Conservation (phyloP, 2,329 filamentous ascomycete species). For the Fusarium oligoseptatum region DNA sequence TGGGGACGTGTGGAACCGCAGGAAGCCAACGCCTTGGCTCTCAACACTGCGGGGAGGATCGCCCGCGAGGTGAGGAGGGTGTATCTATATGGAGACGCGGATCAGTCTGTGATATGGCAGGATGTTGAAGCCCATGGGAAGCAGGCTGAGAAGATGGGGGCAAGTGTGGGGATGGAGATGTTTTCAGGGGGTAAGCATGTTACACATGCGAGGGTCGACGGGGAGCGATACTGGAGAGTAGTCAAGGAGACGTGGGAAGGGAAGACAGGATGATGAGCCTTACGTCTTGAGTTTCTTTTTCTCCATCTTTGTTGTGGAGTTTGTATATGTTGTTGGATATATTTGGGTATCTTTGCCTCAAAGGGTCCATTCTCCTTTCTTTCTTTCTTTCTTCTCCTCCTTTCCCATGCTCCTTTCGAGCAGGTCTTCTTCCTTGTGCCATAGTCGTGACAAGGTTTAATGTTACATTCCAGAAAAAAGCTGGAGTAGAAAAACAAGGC, state of each 20-base stretch:
- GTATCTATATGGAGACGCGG: constrained; percentile 66
- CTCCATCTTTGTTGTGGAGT: neutral
- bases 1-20: constrained; percentile 49
- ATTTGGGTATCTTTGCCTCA: constrained; percentile 9
- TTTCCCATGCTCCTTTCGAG: neutral
- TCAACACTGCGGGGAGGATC: constrained; percentile 53
- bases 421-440: neutral
- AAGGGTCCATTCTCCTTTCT: neutral
- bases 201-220: constrained; percentile 61
- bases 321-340: neutral
- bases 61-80: constrained; percentile 58
- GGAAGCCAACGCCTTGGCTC: constrained; percentile 51
- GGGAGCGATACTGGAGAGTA: constrained; percentile 63
- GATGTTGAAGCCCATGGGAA: constrained; percentile 64
- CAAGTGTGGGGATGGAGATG: constrained; percentile 58
- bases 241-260: constrained; percentile 62
- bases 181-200: constrained; percentile 66
- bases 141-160: constrained; percentile 56
- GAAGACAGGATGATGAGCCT: neutral
- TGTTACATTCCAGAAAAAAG: constrained; percentile 8
- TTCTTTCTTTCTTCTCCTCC: neutral
- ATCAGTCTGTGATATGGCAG: constrained; percentile 60
- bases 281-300: neutral
- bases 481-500: neutral
- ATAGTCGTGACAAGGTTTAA: constrained; percentile 4